These are phyloP conservation scores for Ophiostoma sp. DNA, from an alignment of 2,329 filamentous ascomycete genomes.

Conservation along the genomic window DNA sequence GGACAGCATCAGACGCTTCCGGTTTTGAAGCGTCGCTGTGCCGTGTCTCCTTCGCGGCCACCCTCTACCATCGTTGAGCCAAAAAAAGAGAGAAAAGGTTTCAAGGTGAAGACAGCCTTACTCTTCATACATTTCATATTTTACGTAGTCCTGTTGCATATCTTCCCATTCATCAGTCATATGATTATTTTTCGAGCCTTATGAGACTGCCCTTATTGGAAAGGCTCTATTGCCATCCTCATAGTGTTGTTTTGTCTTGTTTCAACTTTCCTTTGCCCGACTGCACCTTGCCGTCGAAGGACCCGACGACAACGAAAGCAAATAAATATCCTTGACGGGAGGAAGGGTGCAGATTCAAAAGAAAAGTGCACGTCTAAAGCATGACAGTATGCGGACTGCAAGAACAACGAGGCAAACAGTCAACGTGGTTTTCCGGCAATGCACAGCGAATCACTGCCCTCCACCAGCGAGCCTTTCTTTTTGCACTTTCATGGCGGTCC, in stretches of 20 bases:
- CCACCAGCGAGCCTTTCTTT: constrained; percentile 4
- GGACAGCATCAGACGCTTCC: constrained; percentile 17
- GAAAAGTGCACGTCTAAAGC: not conserved
- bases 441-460: constrained; percentile 19
- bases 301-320: not conserved
- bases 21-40: not conserved
- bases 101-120: not conserved
- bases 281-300: not conserved
- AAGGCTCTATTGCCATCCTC: not conserved
- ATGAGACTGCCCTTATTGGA: too few relatives aligned
- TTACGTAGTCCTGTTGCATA: too few relatives aligned
- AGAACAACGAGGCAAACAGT: not conserved
- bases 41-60: not conserved
- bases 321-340: not conserved
- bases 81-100: not conserved
- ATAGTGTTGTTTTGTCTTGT: not conserved
- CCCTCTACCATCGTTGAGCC: not conserved
- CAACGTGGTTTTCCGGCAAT: not conserved
- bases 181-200: too few relatives aligned
- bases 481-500: not conserved
- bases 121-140: too few relatives aligned
- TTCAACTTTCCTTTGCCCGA: not conserved
- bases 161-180: too few relatives aligned
- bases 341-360: not conserved
- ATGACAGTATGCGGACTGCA: not conserved